These are phyloP conservation scores for Osmanthus fragrans DNA, from an alignment of 257 asterid species.

Conservation along the genomic window DNA sequence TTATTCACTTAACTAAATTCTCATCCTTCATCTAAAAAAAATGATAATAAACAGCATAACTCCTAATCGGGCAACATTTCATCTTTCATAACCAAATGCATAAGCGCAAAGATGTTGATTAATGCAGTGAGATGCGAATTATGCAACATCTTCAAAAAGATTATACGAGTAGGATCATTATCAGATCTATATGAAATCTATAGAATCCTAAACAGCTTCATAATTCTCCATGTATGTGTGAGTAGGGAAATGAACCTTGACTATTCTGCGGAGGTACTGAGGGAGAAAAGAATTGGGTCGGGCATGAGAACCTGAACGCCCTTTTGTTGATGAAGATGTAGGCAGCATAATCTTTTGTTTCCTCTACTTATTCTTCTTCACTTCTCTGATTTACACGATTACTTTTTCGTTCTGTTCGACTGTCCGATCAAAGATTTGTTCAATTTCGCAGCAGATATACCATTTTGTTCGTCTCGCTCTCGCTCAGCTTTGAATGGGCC, in stretches of 20 bases:
- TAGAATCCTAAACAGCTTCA: background rate
- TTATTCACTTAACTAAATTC: constrained; percentile 3
- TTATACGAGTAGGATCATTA: constrained; percentile 23
- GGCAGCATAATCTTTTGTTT: background rate
- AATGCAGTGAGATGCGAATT: constrained; percentile 15
- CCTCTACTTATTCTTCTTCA: background rate
- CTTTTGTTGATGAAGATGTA: constrained; percentile 31
- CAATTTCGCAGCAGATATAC: background rate
- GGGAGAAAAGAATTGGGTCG: constrained; percentile 78
- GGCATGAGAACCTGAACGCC: constrained; percentile 61
- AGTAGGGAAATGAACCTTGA: constrained; percentile 59
- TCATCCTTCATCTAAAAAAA: background rate
- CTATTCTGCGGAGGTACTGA: constrained; percentile 86
- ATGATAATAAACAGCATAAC: background rate
- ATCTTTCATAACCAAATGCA: constrained; percentile 14
- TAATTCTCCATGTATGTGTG: background rate
- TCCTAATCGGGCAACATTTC: constrained; percentile 13
- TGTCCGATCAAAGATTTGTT: background rate
- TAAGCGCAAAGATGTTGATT: background rate
- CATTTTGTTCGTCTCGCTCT: background rate
- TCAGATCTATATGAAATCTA: constrained; percentile 36
- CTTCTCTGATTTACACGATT: background rate
- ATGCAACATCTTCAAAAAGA: constrained; percentile 3
- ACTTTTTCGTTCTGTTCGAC: background rate
- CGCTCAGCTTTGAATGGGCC: background rate